These are phyloP conservation scores for Logfia minima DNA, from an alignment of 129 eudicot species.

Conservation along the genomic window DNA sequence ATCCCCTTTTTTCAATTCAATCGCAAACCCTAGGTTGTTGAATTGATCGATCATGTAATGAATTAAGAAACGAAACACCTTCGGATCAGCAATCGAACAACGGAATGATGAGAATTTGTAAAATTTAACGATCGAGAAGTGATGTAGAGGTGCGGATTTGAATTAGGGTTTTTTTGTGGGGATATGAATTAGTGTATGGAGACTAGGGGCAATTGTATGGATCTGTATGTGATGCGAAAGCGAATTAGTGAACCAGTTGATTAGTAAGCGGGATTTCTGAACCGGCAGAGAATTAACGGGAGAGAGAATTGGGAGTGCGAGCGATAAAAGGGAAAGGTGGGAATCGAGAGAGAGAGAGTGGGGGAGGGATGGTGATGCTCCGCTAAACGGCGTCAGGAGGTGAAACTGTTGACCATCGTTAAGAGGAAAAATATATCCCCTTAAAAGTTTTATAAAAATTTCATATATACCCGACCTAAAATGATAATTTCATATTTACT, in stretches of 20 bases:
- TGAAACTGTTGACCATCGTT: slow-evolving; percentile 21
- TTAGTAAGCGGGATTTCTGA: slow-evolving; percentile 16
- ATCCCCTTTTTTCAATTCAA: slow-evolving; percentile 33
- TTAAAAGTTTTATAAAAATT: too few relatives aligned
- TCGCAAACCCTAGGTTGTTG: slow-evolving; percentile 40
- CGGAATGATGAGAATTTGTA: slow-evolving; percentile 9
- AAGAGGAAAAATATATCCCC: too few relatives aligned
- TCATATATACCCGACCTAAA: too few relatives aligned
- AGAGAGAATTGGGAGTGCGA: slow-evolving; percentile 6
- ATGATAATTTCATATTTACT: too few relatives aligned
- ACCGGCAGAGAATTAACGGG: slow-evolving; percentile 25
- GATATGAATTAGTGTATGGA: slow-evolving; percentile 8
- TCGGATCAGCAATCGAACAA: slow-evolving; percentile 36
- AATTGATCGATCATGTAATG: slow-evolving; percentile 23
- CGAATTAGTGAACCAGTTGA: slow-evolving; percentile 24
- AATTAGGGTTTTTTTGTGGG: slow-evolving; percentile 42
- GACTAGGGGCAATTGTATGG: slow-evolving; percentile 17
- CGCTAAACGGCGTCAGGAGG: slow-evolving; percentile 40
- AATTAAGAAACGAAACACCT: slow-evolving; percentile 11
- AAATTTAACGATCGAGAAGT: not conserved
- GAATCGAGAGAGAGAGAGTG: slow-evolving; percentile 7
- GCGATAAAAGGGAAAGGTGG: not conserved
- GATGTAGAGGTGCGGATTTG: slow-evolving; percentile 13
- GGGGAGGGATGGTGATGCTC: slow-evolving; percentile 17
- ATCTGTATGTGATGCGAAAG: slow-evolving; percentile 23